These are phyloP conservation scores for Daldinia decipiens DNA, from an alignment of 495 filamentous ascomycete species.

Conservation along the genomic window DNA sequence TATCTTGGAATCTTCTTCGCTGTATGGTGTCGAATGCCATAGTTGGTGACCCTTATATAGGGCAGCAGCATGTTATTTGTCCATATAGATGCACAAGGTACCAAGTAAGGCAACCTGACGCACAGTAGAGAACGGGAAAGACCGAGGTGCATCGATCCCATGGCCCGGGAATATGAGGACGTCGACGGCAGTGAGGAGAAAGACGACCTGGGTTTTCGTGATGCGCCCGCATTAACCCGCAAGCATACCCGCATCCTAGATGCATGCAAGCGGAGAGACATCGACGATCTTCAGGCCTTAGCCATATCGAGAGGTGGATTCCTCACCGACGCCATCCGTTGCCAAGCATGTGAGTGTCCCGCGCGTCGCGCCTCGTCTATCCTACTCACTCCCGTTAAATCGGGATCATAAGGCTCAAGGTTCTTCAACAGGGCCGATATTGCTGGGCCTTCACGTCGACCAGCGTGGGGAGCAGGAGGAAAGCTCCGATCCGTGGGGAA, in stretches of 20 bases:
- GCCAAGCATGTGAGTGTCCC: slow-evolving; percentile 79
- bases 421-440: slow-evolving; percentile 72
- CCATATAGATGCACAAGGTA: slow-evolving; percentile 24
- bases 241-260: slow-evolving; percentile 65
- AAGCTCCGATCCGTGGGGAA: slow-evolving; percentile 56
- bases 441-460: slow-evolving; percentile 67
- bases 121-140: slow-evolving; percentile 6
- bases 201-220: slow-evolving; percentile 17
- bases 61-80: slow-evolving; percentile 34
- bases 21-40: slow-evolving; percentile 34
- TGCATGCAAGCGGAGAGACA: slow-evolving; percentile 73
- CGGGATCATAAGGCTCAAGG: slow-evolving; percentile 32
- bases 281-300: slow-evolving; percentile 68
- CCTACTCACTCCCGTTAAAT: slow-evolving; percentile 25
- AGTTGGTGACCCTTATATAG: slow-evolving; percentile 26
- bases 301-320: slow-evolving; percentile 81
- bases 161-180: slow-evolving; percentile 31
- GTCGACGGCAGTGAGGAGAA: slow-evolving; percentile 24
- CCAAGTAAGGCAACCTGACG: slow-evolving; percentile 37
- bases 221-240: slow-evolving; percentile 18
- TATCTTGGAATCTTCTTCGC: slow-evolving; percentile 10
- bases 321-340: slow-evolving; percentile 80
- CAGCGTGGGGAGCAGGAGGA: slow-evolving; percentile 33
- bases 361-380: slow-evolving; percentile 21
- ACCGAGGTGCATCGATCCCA: slow-evolving; percentile 11